Base-by-base conservation (phyloP, 1,284 basidiomycete species). In the Puccinia polysora region DNA sequence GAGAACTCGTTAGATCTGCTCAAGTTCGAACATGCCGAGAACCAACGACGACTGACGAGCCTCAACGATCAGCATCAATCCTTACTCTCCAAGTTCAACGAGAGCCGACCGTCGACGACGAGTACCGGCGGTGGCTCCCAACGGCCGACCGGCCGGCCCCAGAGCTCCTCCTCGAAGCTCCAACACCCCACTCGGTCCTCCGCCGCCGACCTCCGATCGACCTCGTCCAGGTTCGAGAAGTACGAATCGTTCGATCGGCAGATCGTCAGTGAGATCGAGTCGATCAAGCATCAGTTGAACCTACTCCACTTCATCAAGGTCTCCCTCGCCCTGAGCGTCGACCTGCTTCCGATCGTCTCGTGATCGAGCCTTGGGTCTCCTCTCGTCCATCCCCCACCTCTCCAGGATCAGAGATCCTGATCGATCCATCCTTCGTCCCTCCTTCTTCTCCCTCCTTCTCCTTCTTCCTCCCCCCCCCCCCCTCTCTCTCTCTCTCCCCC, bases 1-100 rank as follows among this genome's bases (percentile, higher is more conserved):
- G 68, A 70, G 53, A 70, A 70, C 34, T 34, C 56, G 30, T 38
- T 69, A 14, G 65, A 69, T 32, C 25, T 23, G 40, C 38, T 59
- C 18, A 47, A 59, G n/a, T 69, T 69, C 25, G 65, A 69, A 15
- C 47, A 59, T 30, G 25, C 12, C 12, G 65, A 50, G 49, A 20
- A 28, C 6, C 23, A 20, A 32, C 8, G 10, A 6, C 40, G n/a
- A 34, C 36, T n/a, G 34, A 20, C 2, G 56, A 58, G 3, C 34
- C 23, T 32, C 25, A 36, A 15, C 32, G 12, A 56, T n/a, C 38
- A 5, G 32, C 34, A 7, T 25, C 52, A 14, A 2, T 20, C 25
- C 15, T 32, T 3, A 6, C 28, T 6, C 20, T 28, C 50, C 18
- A 53, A 30, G 6, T 32, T 32, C 28, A n/a, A n/a, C n/a, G n/a